Conservation (phyloP, 192 early-diverging fungal species). For the Gamsiella multidivaricata region DNA sequence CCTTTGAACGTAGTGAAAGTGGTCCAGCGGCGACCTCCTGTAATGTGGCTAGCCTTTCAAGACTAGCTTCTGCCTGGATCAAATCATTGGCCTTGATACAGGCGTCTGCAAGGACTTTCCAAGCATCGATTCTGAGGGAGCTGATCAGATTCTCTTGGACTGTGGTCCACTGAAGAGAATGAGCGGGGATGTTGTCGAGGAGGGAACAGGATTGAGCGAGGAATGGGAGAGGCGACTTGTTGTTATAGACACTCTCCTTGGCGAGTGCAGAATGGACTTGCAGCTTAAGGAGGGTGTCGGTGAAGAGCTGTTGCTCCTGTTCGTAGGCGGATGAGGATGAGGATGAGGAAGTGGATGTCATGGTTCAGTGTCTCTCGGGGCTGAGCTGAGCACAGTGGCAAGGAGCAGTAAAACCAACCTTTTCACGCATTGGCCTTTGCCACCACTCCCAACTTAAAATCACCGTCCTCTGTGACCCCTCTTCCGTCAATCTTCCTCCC, state of each 20-base stretch:
- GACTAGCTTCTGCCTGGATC: slow-evolving; percentile 39
- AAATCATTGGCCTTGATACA: slow-evolving; percentile 28
- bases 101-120: slow-evolving; percentile 29
- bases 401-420: too few species aligned
- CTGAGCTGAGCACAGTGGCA: neutral
- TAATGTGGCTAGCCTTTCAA: slow-evolving; percentile 17
- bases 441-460: neutral
- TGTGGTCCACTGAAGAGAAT: slow-evolving; percentile 3
- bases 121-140: slow-evolving; percentile 33
- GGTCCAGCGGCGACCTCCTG: slow-evolving; percentile 28
- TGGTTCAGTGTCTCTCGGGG: too few species aligned
- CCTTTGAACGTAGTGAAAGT: slow-evolving; percentile 9
- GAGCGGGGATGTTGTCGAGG: slow-evolving; percentile 33
- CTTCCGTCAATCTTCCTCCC: too few species aligned
- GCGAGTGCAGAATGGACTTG: slow-evolving; percentile 35
- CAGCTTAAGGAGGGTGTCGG: slow-evolving; percentile 40
- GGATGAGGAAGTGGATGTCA: neutral
- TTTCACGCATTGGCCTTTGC: too few species aligned
- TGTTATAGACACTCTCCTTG: slow-evolving; percentile 25
- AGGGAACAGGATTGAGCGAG: slow-evolving; percentile 42
- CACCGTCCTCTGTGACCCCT: too few species aligned
- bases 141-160: slow-evolving; percentile 14
- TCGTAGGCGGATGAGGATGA: neutral
- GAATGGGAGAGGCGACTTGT: slow-evolving; percentile 38
- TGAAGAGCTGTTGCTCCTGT: slow-evolving; percentile 26